These are phyloP conservation scores for Cystobasidium slooffiae DNA, from an alignment of 1,284 basidiomycete genomes.

Conservation along the genomic window DNA sequence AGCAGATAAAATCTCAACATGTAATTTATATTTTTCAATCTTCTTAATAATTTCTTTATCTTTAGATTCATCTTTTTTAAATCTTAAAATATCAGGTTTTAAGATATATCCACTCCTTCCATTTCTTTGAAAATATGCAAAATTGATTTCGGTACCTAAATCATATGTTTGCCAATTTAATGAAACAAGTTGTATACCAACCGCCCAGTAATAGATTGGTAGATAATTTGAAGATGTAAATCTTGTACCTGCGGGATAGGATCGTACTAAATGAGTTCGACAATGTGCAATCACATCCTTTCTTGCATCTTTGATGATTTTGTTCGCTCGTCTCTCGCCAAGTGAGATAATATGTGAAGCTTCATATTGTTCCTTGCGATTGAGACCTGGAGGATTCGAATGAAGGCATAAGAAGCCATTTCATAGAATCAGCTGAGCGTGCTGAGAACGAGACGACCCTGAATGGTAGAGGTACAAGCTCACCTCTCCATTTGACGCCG, in stretches of 20 bases:
- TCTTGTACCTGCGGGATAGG: conserved; percentile 85
- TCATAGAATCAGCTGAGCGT: neutral
- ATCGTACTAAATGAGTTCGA: conserved; percentile 78
- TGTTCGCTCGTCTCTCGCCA: conserved; percentile 76
- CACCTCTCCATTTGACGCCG: conserved; percentile 85
- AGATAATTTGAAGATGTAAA: conserved; percentile 86
- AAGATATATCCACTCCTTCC: conserved; percentile 85
- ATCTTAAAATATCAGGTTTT: conserved; percentile 79
- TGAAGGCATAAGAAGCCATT: neutral
- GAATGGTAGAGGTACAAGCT: neutral
- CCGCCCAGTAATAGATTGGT: conserved; percentile 86
- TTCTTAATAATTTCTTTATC: conserved; percentile 67
- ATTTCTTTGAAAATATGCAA: conserved; percentile 90
- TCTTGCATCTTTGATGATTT: conserved; percentile 62
- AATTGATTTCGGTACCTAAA: conserved; percentile 84
- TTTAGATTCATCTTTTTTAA: conserved; percentile 58
- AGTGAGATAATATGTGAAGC: conserved; percentile 90
- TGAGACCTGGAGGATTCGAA: conserved; percentile 63
- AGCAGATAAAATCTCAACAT: conserved; percentile 78
- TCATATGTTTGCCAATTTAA: conserved; percentile 98
- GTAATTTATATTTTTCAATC: conserved; percentile 67
- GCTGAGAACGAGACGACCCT: neutral
- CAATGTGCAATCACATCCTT: conserved; percentile 87
- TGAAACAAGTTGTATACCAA: conserved; percentile 90
- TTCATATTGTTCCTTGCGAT: conserved; percentile 84